Evolutionary conservation across 2,329 filamentous ascomycete genomes (phyloP).

Genomic region (Calonectria montana): DNA sequence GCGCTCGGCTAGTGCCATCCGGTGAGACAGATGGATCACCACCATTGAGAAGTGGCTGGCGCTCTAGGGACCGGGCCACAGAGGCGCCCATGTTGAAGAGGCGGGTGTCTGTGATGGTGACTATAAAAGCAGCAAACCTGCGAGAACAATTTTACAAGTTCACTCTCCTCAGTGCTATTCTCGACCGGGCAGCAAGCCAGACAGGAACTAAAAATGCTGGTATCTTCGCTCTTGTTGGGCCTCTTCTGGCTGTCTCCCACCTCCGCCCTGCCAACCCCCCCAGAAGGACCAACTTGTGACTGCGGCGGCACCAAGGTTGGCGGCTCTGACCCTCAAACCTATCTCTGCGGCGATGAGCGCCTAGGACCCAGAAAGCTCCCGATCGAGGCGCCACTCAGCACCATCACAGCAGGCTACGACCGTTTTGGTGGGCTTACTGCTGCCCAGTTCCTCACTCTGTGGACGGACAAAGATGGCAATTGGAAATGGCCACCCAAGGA

Average conservation of each 20-base stretch:
- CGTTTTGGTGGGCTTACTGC: slow-evolving; percentile 55
- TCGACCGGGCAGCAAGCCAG: background rate
- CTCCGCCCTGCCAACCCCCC: slow-evolving; percentile 27
- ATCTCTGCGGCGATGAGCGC: slow-evolving; percentile 51
- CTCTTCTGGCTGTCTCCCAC: slow-evolving; percentile 29
- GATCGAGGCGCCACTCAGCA: slow-evolving; percentile 47
- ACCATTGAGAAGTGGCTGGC: background rate
- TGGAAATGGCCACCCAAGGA: slow-evolving; percentile 54
- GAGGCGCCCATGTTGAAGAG: background rate
- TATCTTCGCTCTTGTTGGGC: slow-evolving; percentile 26
- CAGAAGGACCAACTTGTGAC: slow-evolving; percentile 28
- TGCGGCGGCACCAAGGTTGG: slow-evolving; percentile 38
- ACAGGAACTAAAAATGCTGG: slow-evolving; percentile 26
- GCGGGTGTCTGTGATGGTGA: background rate
- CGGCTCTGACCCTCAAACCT: slow-evolving; percentile 28
- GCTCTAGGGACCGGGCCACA: background rate
- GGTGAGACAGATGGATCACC: background rate
- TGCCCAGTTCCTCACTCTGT: slow-evolving; percentile 51
- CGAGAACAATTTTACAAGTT: too few relatives aligned
- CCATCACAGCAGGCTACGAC: slow-evolving; percentile 46
- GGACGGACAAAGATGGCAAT: slow-evolving; percentile 42
- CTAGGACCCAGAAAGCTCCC: slow-evolving; percentile 52
- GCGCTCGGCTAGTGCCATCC: background rate
- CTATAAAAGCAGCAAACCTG: background rate
- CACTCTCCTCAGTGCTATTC: background rate